Evolutionary conservation across 306 rosid genomes (phyloP), one percentile per base, ranked within the genome.

Genomic region (Astragalus membranaceus): DNA sequence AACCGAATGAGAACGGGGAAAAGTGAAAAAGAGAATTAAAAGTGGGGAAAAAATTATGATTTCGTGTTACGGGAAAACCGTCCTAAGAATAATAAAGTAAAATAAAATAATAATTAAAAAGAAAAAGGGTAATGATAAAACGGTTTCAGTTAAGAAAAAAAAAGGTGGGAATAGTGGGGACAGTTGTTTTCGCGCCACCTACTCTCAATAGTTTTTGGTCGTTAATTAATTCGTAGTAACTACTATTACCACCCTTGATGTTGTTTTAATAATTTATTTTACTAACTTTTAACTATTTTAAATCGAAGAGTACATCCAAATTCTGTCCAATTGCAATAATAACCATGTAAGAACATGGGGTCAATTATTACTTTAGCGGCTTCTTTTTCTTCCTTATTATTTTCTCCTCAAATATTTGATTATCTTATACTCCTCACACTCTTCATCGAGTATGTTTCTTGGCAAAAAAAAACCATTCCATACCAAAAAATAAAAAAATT

Each of bases 181-280:
- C 75, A 7, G 80, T 81, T 84, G 69, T 64, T 86, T 84, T 86
- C 84, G 90, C 95, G 96, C 96, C 95, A 82, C 87, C 92, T 70
- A 72, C 79, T 80, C 51, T 46, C 65, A 46, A 64, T 69, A 57
- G 50, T 10, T 51, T 61, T 13, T 41, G 12, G 32, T 42, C 7
- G 72, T 35, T 42, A 7, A 1, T 35, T 42, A 7, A 26, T 26
- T 3, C 2, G 14, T 26, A 20, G 54, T 69, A 59, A 67, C 78
- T 80, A 42, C 42, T 64, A 52, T 29, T 50, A 8, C 56, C 3
- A 8, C 56, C 3, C 7, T 70, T 53, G 7, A 65, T 59, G 36
- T 20, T 53, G 30, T 68, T 26, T 58, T 20, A 20, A 37, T 6
- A 1, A 32, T 11, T 42, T 52, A 53, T 39, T 14, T 68, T 39